A percentile compares a stretch with the other conserved stretches of the same genome.
phyloP scores from a whole-genome alignment of 345 rosid species.

The Eucalyptus leucophloia region DNA sequence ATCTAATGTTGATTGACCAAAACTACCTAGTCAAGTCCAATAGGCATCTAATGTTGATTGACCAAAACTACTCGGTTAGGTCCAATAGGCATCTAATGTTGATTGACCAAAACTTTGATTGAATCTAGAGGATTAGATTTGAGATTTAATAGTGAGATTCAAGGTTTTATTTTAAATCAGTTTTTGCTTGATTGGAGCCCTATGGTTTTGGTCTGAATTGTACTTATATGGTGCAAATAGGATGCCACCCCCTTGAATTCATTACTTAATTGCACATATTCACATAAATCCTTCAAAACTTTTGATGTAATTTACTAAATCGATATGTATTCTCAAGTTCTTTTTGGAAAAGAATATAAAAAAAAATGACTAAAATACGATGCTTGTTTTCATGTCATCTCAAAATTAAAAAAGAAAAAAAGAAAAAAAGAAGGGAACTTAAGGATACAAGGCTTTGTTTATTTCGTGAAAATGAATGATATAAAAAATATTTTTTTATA shows the following conservation, averaged over 20 bases:
- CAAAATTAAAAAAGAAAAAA: neutral
- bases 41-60: neutral
- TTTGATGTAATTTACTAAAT: neutral
- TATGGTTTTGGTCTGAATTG: neutral
- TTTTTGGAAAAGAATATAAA: neutral
- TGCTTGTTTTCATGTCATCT: neutral
- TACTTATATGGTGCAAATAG: neutral
- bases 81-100: too few relatives aligned
- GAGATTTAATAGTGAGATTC: neutral
- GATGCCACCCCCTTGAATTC: neutral
- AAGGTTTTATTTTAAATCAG: neutral
- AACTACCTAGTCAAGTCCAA: too few relatives aligned
- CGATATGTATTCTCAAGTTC: neutral
- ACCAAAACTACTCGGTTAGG: too few relatives aligned
- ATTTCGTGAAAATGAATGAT: too few relatives aligned
- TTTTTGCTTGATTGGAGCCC: neutral
- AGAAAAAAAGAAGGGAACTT: fast-evolving
- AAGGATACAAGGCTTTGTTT: neutral
- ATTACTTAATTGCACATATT: neutral
- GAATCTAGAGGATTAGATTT: neutral
- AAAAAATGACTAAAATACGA: neutral
- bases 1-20: too few relatives aligned
- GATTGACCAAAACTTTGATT: neutral
- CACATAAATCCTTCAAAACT: neutral
- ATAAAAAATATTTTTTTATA: too few relatives aligned